phyloP scores from a whole-genome alignment of 768 basidiomycete species.

The Saitozyma sp. region DNA sequence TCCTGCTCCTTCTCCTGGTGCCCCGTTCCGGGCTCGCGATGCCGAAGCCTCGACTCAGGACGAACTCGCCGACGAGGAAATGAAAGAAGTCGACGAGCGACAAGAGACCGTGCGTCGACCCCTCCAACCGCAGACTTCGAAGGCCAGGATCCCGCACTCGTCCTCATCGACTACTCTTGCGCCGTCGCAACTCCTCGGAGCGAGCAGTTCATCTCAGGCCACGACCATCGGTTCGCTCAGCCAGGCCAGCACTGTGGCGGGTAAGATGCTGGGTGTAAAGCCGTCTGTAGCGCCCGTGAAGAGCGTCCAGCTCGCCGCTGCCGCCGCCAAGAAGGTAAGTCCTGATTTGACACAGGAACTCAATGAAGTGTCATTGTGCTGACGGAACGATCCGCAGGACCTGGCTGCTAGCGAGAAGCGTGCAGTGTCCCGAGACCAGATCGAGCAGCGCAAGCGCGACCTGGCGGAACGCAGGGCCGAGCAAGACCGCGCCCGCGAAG shows the following conservation, averaged over 20 bases:
- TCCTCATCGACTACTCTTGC: too few species aligned
- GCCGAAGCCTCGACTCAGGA: too few species aligned
- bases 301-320: constrained; percentile 76
- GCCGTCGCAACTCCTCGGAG: too few species aligned
- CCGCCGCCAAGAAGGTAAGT: constrained; percentile 83
- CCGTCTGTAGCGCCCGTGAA: constrained; percentile 59
- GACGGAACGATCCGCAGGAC: constrained; percentile 60
- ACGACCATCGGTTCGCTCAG: not conserved
- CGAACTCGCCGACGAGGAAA: too few species aligned
- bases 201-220: too few species aligned
- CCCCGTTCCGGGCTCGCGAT: too few species aligned
- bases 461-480: constrained; percentile 66
- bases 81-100: too few species aligned
- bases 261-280: constrained; percentile 35
- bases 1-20: too few species aligned
- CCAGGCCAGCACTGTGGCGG: constrained; percentile 14
- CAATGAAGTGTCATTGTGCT: not conserved
- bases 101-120: too few species aligned
- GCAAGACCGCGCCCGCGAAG: constrained; percentile 58
- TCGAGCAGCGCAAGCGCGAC: constrained; percentile 69
- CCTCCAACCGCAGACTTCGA: too few species aligned
- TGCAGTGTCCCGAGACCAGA: constrained; percentile 69
- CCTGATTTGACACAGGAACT: not conserved
- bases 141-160: too few species aligned
- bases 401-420: constrained; percentile 85